A percentile compares a stretch with the other conserved stretches of the same genome.
phyloP scores from a whole-genome alignment of 352 stramenopile species.

The Phytophthora pisi region DNA sequence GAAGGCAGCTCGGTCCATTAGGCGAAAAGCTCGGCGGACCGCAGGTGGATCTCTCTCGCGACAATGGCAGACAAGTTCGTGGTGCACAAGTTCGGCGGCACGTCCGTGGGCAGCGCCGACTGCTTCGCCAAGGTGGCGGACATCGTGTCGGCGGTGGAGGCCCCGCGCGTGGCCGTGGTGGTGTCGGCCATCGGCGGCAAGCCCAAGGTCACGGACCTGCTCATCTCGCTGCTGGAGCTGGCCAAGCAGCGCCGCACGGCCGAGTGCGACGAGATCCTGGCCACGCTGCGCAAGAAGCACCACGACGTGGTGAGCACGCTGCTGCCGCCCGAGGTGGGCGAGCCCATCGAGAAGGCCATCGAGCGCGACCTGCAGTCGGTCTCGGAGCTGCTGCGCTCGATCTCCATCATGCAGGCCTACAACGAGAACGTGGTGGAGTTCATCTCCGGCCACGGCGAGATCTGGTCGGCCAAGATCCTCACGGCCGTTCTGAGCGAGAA shows the following conservation, averaged over 20 bases:
- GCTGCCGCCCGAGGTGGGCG: conserved; percentile 52
- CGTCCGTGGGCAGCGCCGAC: conserved; percentile 92
- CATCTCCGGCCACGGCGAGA: conserved; percentile 96
- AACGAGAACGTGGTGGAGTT: conserved; percentile 90
- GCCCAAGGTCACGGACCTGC: conserved; percentile 95
- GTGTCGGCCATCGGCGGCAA: conserved; percentile 97
- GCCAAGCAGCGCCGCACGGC: conserved; percentile 83
- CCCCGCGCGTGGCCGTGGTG: conserved; percentile 80
- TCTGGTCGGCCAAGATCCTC: conserved; percentile 95
- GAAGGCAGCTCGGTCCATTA: conserved; percentile 26
- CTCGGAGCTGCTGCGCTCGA: conserved; percentile 82
- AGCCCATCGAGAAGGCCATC: conserved; percentile 66
- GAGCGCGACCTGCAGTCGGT: conserved; percentile 68
- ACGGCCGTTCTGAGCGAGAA: conserved; percentile 71
- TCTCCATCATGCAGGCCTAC: conserved; percentile 90
- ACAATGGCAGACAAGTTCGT: conserved; percentile 75
- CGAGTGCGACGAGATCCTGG: conserved; percentile 75
- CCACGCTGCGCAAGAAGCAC: conserved; percentile 84
- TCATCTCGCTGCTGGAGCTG: conserved; percentile 90
- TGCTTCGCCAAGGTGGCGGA: conserved; percentile 89
- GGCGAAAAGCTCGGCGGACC: conserved; percentile 12
- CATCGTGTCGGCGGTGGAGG: conserved; percentile 61
- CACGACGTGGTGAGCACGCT: conserved; percentile 67
- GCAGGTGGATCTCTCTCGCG: conserved; percentile 19
- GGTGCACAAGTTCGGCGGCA: conserved; percentile 98